Conservation (phyloP, 352 stramenopile species). For the Phytophthora aleatoria region DNA sequence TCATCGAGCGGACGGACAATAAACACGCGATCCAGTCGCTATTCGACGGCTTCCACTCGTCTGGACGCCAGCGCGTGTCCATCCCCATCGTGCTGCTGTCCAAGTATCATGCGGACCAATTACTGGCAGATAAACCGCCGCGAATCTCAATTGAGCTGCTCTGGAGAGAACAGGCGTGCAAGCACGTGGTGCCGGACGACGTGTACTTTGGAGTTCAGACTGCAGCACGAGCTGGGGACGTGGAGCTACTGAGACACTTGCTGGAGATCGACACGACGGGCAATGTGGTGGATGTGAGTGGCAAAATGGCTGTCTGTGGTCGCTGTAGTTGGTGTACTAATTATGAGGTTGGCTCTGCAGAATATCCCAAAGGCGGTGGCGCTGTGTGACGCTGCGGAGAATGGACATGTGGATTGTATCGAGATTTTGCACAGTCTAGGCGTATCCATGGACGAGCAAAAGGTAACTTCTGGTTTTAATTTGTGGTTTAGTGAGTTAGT, state of each 20-base stretch:
- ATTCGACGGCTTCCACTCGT: conserved; percentile 90
- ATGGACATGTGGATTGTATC: conserved; percentile 83
- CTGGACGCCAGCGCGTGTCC: conserved; percentile 66
- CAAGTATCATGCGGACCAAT: conserved; percentile 77
- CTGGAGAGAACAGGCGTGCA: conserved; percentile 70
- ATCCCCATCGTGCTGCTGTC: conserved; percentile 83
- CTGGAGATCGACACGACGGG: conserved; percentile 69
- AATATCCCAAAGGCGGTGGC: conserved; percentile 77
- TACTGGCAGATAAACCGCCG: conserved; percentile 56
- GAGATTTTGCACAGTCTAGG: conserved; percentile 82
- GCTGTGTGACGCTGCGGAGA: conserved; percentile 81
- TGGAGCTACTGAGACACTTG: conserved; percentile 75
- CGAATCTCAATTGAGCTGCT: conserved; percentile 75
- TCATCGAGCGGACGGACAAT: conserved; percentile 70
- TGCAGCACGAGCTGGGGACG: conserved; percentile 72
- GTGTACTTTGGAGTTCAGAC: conserved; percentile 76
- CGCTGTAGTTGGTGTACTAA: conserved; percentile 8
- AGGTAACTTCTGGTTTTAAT: conserved; percentile 40
- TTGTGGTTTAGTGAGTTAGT: background rate
- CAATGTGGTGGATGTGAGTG: conserved; percentile 60
- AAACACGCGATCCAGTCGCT: conserved; percentile 69
- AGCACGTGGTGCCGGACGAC: conserved; percentile 70
- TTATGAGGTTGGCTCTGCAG: conserved; percentile 32
- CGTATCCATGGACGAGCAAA: conserved; percentile 84
- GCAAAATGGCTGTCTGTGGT: background rate